phyloP scores from a whole-genome alignment of 768 basidiomycete species.

The Butyriboletus loyo region DNA sequence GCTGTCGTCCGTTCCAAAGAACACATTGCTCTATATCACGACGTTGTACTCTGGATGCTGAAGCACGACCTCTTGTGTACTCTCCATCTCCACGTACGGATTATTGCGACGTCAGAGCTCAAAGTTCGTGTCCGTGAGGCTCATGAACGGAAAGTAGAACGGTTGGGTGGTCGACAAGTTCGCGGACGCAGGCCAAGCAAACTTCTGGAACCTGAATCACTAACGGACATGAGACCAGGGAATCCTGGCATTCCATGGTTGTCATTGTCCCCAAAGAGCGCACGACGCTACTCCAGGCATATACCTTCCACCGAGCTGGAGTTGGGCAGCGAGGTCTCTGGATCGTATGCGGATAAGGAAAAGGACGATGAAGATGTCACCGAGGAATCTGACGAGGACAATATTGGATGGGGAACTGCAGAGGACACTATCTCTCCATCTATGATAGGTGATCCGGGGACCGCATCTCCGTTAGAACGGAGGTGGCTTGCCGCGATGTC shows the following conservation, averaged over 20 bases:
- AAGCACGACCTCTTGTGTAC: slow-evolving; percentile 82
- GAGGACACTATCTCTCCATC: slow-evolving; percentile 51
- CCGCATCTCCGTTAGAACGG: slow-evolving; percentile 74
- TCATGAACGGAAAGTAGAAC: slow-evolving; percentile 38
- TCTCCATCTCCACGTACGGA: slow-evolving; percentile 79
- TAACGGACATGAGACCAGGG: slow-evolving; percentile 12
- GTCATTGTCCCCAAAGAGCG: slow-evolving; percentile 53
- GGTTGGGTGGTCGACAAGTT: slow-evolving; percentile 8
- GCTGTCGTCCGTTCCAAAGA: slow-evolving; percentile 71
- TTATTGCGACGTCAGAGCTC: slow-evolving; percentile 73
- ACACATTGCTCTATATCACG: slow-evolving; percentile 65
- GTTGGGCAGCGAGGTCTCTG: slow-evolving; percentile 38
- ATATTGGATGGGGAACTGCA: slow-evolving; percentile 47
- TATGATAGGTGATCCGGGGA: slow-evolving; percentile 79
- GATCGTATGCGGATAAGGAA: slow-evolving; percentile 30
- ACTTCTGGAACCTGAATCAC: slow-evolving; percentile 18
- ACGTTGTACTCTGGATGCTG: slow-evolving; percentile 89
- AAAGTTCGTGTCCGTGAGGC: slow-evolving; percentile 64
- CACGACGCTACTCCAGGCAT: slow-evolving; percentile 44
- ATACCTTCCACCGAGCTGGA: slow-evolving; percentile 47
- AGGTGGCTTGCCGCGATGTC: slow-evolving; percentile 92
- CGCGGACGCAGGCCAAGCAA: slow-evolving; percentile 23
- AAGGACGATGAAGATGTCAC: slow-evolving; percentile 29
- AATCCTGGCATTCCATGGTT: slow-evolving; percentile 42
- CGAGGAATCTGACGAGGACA: slow-evolving; percentile 46